Base-by-base conservation (phyloP, 495 filamentous ascomycete genomes). In the Wilcoxina mikolae region DNA sequence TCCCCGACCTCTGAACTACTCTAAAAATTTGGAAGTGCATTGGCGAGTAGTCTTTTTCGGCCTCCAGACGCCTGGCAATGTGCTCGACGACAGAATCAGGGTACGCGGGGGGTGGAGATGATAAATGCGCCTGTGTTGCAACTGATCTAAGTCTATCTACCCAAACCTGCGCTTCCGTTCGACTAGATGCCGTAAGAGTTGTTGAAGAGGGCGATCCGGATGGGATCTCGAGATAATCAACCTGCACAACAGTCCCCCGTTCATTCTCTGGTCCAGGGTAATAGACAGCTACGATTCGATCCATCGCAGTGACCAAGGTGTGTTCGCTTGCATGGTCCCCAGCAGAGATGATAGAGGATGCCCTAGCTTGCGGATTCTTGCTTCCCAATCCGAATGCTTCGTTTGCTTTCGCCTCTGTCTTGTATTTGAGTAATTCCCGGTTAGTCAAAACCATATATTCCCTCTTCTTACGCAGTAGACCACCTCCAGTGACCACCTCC, bases 401-500 rank as follows among this genome's bases (percentile, higher is more conserved):
- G 15, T 18, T 62, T 24, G 63, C 62, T 38, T 66, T 66, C 22
- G 63, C 60, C 22, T 65, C 63, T 18, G 75, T 71, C 67, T 87
- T 93, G 68, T 87, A 87, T 43, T 86, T 81, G 55, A 94, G 65
- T 35, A 98, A 66, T 67, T 94, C 82, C 23, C 79, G 78, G 44
- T 89, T 81, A 9, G 89, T 95, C 31, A 95, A 74, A n/a, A 95
- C 91, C 27, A 95, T 71, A 59, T 87, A 95, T 57, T 93, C 87
- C 61, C 79, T 84, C 70, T 85, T 89, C 66, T 85, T 83, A 66
- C 85, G 77, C 67, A 95, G 79, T 68, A 94, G 76, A 41, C 83
- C 79, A 25, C 81, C 78, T 29, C 84, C 85, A 1, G 82, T 82
- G 68, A 94, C 86, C 23, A 93, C 76, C 58, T 87, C 80, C 2